Evolutionary conservation across 371 early-diverging fungal genomes (phyloP).

Genomic region (Saksenaea oblongispora): DNA sequence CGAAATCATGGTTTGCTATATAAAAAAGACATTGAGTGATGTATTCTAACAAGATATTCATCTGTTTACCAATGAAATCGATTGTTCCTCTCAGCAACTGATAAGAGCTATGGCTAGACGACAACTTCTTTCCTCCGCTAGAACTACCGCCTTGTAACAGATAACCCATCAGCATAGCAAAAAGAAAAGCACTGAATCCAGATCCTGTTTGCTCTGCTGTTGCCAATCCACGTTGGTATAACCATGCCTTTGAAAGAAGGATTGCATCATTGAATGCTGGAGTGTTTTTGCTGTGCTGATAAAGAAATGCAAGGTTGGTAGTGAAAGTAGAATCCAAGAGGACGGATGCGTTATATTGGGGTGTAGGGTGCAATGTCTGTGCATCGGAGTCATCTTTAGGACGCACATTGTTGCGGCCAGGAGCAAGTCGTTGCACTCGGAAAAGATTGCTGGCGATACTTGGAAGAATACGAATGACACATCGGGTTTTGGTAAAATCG

Average conservation of each 20-base stretch:
- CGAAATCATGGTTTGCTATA: slow-evolving; percentile 73
- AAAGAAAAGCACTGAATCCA: slow-evolving; percentile 77
- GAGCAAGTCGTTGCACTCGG: slow-evolving; percentile 73
- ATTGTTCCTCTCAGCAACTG: slow-evolving; percentile 85
- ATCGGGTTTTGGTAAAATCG: slow-evolving; percentile 60
- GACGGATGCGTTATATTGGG: slow-evolving; percentile 88
- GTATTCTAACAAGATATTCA: neutral
- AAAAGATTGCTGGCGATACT: slow-evolving; percentile 64
- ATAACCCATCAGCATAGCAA: slow-evolving; percentile 85
- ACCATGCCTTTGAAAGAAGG: slow-evolving; percentile 82
- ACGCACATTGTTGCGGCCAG: slow-evolving; percentile 84
- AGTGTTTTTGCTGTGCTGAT: slow-evolving; percentile 71
- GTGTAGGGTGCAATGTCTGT: slow-evolving; percentile 64
- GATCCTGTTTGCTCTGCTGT: slow-evolving; percentile 17
- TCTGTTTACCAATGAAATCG: slow-evolving; percentile 67
- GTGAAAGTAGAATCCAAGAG: slow-evolving; percentile 75
- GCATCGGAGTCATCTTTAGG: slow-evolving; percentile 27
- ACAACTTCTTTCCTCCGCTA: slow-evolving; percentile 61
- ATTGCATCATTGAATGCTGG: slow-evolving; percentile 80
- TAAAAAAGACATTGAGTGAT: neutral
- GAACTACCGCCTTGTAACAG: slow-evolving; percentile 71
- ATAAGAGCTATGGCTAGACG: slow-evolving; percentile 79
- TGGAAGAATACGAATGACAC: slow-evolving; percentile 83
- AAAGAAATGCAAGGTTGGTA: slow-evolving; percentile 77
- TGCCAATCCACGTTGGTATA: slow-evolving; percentile 71